Conservation (phyloP, 345 rosid genomes). For the Citrus medica region DNA sequence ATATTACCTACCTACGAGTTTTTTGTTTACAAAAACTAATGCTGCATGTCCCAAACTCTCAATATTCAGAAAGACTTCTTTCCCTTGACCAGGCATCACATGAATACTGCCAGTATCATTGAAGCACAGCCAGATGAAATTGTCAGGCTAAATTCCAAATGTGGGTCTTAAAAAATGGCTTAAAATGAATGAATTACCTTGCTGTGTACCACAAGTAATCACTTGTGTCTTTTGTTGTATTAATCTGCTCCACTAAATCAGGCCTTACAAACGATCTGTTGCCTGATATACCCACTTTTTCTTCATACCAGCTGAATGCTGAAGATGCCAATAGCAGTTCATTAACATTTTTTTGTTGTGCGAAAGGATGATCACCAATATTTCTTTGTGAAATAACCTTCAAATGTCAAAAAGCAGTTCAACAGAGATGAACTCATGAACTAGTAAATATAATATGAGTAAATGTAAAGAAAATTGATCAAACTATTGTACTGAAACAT, state of each 20-base stretch:
- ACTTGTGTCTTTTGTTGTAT: too few species aligned
- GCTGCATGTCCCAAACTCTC: too few species aligned
- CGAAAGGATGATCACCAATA: slow-evolving; percentile 29
- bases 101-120: too few species aligned
- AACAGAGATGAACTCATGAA: neutral
- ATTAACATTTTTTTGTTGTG: slow-evolving; percentile 13
- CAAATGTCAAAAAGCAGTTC: neutral
- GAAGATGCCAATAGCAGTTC: slow-evolving; percentile 22
- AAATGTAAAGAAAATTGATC: neutral
- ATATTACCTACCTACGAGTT: too few species aligned
- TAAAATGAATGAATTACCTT: too few species aligned
- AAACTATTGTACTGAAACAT: neutral
- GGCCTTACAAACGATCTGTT: slow-evolving; percentile 38
- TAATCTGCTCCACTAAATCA: slow-evolving; percentile 41
- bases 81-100: too few species aligned
- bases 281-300: slow-evolving; percentile 40
- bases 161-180: too few species aligned
- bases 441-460: neutral
- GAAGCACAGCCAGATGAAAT: too few species aligned
- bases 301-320: slow-evolving; percentile 33
- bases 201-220: too few species aligned
- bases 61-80: too few species aligned
- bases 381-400: slow-evolving; percentile 57
- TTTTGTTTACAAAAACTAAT: too few species aligned
- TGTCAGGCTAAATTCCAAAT: too few species aligned